These are phyloP conservation scores for Neonectria punicea DNA, from an alignment of 2,329 filamentous ascomycete species.

Conservation along the genomic window DNA sequence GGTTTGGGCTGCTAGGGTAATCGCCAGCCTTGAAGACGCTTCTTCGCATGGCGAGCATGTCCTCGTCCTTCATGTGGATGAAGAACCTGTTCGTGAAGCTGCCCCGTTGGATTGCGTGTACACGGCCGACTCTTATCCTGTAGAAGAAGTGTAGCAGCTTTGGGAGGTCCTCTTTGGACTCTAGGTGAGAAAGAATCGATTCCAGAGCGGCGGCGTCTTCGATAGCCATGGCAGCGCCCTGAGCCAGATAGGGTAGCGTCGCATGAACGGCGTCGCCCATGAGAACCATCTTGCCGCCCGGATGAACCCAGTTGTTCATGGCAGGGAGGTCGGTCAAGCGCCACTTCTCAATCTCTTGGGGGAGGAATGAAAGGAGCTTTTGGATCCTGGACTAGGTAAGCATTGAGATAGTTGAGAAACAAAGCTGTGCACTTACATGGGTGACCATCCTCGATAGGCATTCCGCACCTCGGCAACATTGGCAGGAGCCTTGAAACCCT, in stretches of 20 bases:
- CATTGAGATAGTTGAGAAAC: not conserved
- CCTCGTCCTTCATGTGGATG: slow-evolving; percentile 19
- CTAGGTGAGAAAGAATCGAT: slow-evolving; percentile 1
- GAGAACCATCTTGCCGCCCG: slow-evolving; percentile 16
- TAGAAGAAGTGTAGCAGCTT: slow-evolving; percentile 12
- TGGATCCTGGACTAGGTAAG: slow-evolving; percentile 1
- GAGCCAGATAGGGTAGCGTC: slow-evolving; percentile 15
- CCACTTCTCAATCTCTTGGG: slow-evolving; percentile 20
- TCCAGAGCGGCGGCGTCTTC: slow-evolving; percentile 17
- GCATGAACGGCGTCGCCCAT: slow-evolving; percentile 22
- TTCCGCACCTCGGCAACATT: slow-evolving; percentile 15
- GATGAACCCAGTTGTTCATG: slow-evolving; percentile 20
- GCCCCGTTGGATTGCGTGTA: slow-evolving; percentile 14
- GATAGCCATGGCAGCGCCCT: slow-evolving; percentile 20
- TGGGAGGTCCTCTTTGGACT: slow-evolving; percentile 8
- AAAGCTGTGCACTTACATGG: slow-evolving; percentile 1
- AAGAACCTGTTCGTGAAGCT: slow-evolving; percentile 22
- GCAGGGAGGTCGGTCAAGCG: slow-evolving; percentile 14
- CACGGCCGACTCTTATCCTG: slow-evolving; percentile 6
- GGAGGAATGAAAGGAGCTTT: slow-evolving; percentile 10
- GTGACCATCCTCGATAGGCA: slow-evolving; percentile 16
- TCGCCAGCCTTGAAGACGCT: slow-evolving; percentile 15
- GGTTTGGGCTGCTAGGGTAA: slow-evolving; percentile 17
- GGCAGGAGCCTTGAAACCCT: slow-evolving; percentile 17
- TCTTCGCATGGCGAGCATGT: slow-evolving; percentile 8